A percentile compares a stretch with the other conserved stretches of the same genome.
phyloP scores from a whole-genome alignment of 805 yeast species.

The Wickerhamiella sorbophila region DNA sequence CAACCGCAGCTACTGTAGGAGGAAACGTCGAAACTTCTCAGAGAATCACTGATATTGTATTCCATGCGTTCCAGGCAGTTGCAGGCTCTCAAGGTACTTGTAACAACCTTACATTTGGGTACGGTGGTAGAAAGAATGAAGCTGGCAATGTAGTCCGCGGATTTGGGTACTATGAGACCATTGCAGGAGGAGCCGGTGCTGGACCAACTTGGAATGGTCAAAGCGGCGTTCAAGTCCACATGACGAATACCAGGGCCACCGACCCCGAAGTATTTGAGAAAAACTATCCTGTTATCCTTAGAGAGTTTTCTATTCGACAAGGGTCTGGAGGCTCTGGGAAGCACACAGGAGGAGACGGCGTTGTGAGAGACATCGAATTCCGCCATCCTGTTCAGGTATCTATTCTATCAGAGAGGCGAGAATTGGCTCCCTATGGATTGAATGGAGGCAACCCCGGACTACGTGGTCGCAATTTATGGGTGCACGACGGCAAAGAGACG shows the following conservation, averaged over 20 bases:
- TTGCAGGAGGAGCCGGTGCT: conserved; percentile 94
- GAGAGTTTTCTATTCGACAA: conserved; percentile 52
- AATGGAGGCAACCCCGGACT: conserved; percentile 67
- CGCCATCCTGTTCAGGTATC: conserved; percentile 58
- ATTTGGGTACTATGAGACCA: conserved; percentile 87
- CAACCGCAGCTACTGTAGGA: conserved; percentile 85
- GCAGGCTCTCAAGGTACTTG: conserved; percentile 96
- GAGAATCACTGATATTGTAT: conserved; percentile 75
- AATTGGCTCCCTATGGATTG: conserved; percentile 73
- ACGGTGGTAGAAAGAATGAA: conserved; percentile 38
- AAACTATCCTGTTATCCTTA: conserved; percentile 69
- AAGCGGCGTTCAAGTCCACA: conserved; percentile 83
- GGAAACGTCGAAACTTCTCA: conserved; percentile 95
- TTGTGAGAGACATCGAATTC: conserved; percentile 72
- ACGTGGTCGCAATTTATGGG: conserved; percentile 48
- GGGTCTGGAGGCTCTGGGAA: conserved; percentile 74
- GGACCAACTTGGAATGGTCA: conserved; percentile 77
- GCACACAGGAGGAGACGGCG: conserved; percentile 74
- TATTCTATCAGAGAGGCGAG: conserved; percentile 74
- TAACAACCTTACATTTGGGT: conserved; percentile 86
- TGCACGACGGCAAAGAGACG: conserved; percentile 21
- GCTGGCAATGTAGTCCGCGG: conserved; percentile 38
- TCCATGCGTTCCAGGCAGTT: conserved; percentile 74
- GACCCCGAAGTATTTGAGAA: conserved; percentile 83
- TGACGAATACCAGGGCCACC: conserved; percentile 87